phyloP scores from a whole-genome alignment of 2,329 filamentous ascomycete species.

The Colletotrichum coccodes region DNA sequence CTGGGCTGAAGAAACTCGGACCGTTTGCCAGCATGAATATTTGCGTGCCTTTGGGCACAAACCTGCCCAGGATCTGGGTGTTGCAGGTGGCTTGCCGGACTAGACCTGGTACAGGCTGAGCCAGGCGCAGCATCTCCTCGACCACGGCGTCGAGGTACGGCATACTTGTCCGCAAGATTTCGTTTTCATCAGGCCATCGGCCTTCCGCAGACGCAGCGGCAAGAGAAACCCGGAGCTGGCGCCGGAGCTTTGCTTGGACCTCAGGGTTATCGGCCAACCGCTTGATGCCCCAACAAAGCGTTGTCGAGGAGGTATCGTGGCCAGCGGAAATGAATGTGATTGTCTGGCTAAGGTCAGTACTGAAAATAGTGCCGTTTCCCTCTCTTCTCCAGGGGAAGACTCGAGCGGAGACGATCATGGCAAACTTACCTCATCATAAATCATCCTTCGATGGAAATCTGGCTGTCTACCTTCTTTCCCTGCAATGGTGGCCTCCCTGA shows the following conservation, averaged over 20 bases:
- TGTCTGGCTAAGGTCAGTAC: too few species aligned
- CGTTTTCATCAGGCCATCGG: constrained; percentile 36
- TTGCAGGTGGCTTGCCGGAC: constrained; percentile 39
- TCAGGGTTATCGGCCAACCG: constrained; percentile 27
- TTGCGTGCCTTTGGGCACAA: constrained; percentile 46
- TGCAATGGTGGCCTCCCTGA: constrained; percentile 6
- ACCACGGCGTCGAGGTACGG: constrained; percentile 45
- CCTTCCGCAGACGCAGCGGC: constrained; percentile 32
- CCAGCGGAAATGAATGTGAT: constrained; percentile 15
- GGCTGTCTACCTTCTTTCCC: neutral
- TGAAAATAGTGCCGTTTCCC: too few species aligned
- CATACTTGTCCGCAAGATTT: constrained; percentile 36
- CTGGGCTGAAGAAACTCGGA: constrained; percentile 40
- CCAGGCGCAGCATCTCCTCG: constrained; percentile 44
- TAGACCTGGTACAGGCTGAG: constrained; percentile 33
- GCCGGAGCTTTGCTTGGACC: constrained; percentile 37
- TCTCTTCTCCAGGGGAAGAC: too few species aligned
- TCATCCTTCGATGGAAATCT: neutral
- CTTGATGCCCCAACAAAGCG: constrained; percentile 36
- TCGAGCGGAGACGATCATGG: too few species aligned
- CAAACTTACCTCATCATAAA: constrained; percentile 1
- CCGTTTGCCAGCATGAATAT: constrained; percentile 41
- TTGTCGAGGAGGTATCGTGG: constrained; percentile 11
- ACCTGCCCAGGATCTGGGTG: constrained; percentile 43
- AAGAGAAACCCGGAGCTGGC: constrained; percentile 31